These are phyloP conservation scores for Pleurotus pulmonarius DNA, from an alignment of 768 basidiomycete genomes.

Conservation along the genomic window DNA sequence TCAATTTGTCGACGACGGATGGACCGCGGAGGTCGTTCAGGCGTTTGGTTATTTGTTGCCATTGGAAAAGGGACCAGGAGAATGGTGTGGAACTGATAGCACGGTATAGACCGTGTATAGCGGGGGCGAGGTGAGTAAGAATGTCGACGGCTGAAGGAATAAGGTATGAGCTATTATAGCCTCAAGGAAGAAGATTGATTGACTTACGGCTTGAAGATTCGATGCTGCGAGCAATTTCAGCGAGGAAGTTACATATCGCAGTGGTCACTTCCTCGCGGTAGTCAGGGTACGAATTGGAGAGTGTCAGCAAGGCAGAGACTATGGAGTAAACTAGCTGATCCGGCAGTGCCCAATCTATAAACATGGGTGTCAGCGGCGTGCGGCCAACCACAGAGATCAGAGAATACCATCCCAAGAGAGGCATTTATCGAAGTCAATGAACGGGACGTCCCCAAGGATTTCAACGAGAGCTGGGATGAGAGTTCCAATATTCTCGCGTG, in stretches of 20 bases:
- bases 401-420: constrained; percentile 73
- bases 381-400: not conserved
- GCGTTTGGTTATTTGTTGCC: constrained; percentile 50
- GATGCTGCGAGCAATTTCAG: constrained; percentile 52
- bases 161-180: not conserved
- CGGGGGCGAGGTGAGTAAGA: constrained; percentile 73
- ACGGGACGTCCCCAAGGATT: constrained; percentile 68
- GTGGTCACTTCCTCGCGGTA: constrained; percentile 46
- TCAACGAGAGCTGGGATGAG: constrained; percentile 60
- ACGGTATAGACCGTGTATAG: constrained; percentile 83
- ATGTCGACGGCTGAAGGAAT: constrained; percentile 55
- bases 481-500: constrained; percentile 46
- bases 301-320: constrained; percentile 67
- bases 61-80: constrained; percentile 66
- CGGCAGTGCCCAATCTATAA: constrained; percentile 80
- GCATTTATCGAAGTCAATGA: constrained; percentile 72
- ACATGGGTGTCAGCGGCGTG: constrained; percentile 1
- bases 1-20: constrained; percentile 68
- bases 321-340: constrained; percentile 82
- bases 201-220: constrained; percentile 50
- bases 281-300: constrained; percentile 51
- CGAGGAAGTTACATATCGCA: constrained; percentile 63
- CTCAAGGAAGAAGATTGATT: not conserved
- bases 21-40: constrained; percentile 61
- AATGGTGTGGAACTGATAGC: constrained; percentile 79